Evolutionary conservation across 257 asterid genomes (phyloP).

Genomic region (Cruciata laevipes): DNA sequence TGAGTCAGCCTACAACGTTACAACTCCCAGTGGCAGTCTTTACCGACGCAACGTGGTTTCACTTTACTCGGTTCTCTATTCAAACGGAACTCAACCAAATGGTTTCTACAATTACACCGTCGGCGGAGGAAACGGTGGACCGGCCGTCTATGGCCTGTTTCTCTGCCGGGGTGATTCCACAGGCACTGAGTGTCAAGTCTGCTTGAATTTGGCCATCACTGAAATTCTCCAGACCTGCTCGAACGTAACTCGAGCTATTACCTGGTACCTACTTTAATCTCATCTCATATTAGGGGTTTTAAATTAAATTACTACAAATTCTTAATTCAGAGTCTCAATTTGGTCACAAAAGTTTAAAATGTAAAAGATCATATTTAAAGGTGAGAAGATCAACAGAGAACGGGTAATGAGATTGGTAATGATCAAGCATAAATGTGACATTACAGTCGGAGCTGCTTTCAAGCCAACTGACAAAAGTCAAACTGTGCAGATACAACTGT

Average conservation of each 20-base stretch:
- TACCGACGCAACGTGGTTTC: conserved; percentile 7
- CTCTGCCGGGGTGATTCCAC: conserved; percentile 25
- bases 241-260: background rate
- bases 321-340: no score
- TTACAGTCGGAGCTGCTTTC: no score
- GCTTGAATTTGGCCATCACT: background rate
- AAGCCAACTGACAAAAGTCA: no score
- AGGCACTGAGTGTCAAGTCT: background rate
- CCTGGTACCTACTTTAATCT: no score
- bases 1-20: background rate
- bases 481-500: no score
- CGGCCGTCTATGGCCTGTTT: conserved; percentile 12
- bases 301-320: no score
- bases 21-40: conserved; percentile 1
- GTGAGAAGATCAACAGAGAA: no score
- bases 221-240: conserved; percentile 14
- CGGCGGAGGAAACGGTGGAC: background rate
- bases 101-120: conserved; percentile 19
- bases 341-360: no score
- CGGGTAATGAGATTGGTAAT: no score
- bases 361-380: no score
- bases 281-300: no score
- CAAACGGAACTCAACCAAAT: conserved; percentile 8
- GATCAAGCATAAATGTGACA: no score
- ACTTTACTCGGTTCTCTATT: conserved; percentile 9